Evolutionary conservation across 2,329 filamentous ascomycete genomes (phyloP), one percentile per base, ranked within the genome.

Genomic region (Penicillium frequentans): DNA sequence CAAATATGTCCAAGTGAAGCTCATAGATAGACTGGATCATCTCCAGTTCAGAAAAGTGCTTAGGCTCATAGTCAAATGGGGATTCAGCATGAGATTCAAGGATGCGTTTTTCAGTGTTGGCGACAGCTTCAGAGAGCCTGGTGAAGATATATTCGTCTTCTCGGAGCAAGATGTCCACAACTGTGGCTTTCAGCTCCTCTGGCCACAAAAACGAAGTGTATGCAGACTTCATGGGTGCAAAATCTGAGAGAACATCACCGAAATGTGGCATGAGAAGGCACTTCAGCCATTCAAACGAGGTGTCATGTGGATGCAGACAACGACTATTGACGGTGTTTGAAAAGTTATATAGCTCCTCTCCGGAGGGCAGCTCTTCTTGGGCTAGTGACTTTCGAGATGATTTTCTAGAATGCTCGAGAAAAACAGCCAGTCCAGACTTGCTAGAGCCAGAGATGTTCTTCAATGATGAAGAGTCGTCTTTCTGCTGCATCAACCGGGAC

Each of bases 1-100:
- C 82, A 68, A 86, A 88, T 9, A 88, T 77, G 65, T 90, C 87
- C 6, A 90, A 77, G 65, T 90, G 87, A 31, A 90, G 73, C 69
- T 90, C 87, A 62, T 87, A 88, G 3, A 90, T 73, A 2, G 81
- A 80, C 67, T 90, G 79, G 1, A 82, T 74, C 68, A 87, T 79
- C 49, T 85, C 82, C 42, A 83, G 69, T 27, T 78, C 65, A 13
- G 69, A 69, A 23, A 73, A 59, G 43, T 80, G 70, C 31, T 69
- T 60, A 2, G 60, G 24, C 13, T 67, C 60, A 52, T 72, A 74
- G 33, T 64, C 47, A 50, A 73, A 72, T 14, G 56, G 53, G 33
- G 45, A 35, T 11, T 61, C 64, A 26, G 52, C 27, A 9, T 49
- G 57, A 24, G 55, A 57, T 11, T 58, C 49, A 19, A 77, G 66